phyloP scores from a whole-genome alignment of 2,329 filamentous ascomycete genomes.

The Aspergillus brunneoviolaceus region DNA sequence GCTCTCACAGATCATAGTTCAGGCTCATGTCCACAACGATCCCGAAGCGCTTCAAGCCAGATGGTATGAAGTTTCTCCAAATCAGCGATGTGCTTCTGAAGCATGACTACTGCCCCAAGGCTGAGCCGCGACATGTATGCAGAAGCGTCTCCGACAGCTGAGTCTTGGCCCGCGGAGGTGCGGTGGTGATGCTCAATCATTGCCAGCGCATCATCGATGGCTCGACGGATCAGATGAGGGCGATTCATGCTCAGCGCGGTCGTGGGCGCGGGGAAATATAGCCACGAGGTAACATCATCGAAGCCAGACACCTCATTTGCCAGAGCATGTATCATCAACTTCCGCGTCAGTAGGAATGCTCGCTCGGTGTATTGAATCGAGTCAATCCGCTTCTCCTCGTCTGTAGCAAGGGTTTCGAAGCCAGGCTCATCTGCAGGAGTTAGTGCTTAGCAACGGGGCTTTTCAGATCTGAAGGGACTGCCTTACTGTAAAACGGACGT shows the following conservation, averaged over 20 bases:
- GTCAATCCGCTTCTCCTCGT: slow-evolving; percentile 47
- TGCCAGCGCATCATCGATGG: slow-evolving; percentile 25
- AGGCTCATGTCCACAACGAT: not conserved
- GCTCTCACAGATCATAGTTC: not conserved
- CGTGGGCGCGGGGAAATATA: slow-evolving; percentile 45
- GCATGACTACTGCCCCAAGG: slow-evolving; percentile 34
- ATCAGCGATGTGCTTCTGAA: slow-evolving; percentile 27
- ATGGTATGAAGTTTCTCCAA: slow-evolving; percentile 26
- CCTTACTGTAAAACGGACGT: slow-evolving; percentile 60
- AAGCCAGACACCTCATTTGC: slow-evolving; percentile 46
- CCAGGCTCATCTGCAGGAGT: slow-evolving; percentile 56
- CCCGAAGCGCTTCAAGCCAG: not conserved
- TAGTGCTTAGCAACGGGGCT: not conserved
- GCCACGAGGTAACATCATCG: slow-evolving; percentile 52
- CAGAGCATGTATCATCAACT: slow-evolving; percentile 52
- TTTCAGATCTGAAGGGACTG: not conserved
- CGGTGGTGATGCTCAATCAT: slow-evolving; percentile 31
- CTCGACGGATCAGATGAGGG: slow-evolving; percentile 24
- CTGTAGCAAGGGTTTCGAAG: slow-evolving; percentile 53
- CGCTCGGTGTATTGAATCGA: slow-evolving; percentile 55
- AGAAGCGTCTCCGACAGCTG: slow-evolving; percentile 20
- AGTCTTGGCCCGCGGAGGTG: slow-evolving; percentile 19
- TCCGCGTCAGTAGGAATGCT: slow-evolving; percentile 53
- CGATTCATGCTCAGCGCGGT: slow-evolving; percentile 2
- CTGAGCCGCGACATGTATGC: slow-evolving; percentile 33